phyloP scores from a whole-genome alignment of 768 basidiomycete species.

The Sarcodon aspratus region DNA sequence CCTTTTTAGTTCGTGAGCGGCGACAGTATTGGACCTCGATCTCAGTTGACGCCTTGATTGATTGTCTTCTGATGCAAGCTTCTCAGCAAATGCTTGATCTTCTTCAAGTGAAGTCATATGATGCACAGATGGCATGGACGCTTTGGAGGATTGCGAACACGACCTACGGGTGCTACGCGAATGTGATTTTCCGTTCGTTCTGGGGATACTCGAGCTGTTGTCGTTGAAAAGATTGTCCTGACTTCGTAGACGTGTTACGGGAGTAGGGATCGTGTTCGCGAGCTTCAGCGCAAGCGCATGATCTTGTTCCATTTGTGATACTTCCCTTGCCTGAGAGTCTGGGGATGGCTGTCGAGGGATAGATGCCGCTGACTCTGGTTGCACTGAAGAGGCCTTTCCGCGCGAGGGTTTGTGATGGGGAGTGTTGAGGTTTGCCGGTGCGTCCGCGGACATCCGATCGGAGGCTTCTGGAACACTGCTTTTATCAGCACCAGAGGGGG shows the following conservation, averaged over 20 bases:
- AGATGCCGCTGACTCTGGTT: conserved; percentile 1
- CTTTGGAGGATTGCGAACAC: conserved; percentile 1
- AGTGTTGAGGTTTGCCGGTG: background rate
- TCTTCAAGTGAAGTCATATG: conserved; percentile 4
- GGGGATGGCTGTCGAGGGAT: background rate
- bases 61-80: conserved; percentile 17
- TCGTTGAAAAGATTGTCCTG: background rate
- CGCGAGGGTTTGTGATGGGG: background rate
- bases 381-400: background rate
- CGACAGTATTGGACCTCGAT: conserved; percentile 15
- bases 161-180: background rate
- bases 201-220: background rate
- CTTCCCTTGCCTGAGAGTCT: background rate
- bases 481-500: conserved; percentile 1
- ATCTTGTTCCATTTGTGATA: conserved; percentile 7
- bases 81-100: conserved; percentile 17
- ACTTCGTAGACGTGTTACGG: background rate
- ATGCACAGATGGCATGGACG: background rate
- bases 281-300: conserved; percentile 5
- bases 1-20: conserved; percentile 8
- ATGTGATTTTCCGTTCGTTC: conserved; percentile 5
- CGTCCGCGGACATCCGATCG: background rate
- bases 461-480: too few relatives aligned
- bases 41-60: conserved; percentile 15
- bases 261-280: background rate